Percentiles rank a stretch among this genome's conserved stretches.
These are phyloP conservation scores for Wickerhamomyces sydowiorum DNA, from an alignment of 805 yeast genomes.

Conservation along the genomic window DNA sequence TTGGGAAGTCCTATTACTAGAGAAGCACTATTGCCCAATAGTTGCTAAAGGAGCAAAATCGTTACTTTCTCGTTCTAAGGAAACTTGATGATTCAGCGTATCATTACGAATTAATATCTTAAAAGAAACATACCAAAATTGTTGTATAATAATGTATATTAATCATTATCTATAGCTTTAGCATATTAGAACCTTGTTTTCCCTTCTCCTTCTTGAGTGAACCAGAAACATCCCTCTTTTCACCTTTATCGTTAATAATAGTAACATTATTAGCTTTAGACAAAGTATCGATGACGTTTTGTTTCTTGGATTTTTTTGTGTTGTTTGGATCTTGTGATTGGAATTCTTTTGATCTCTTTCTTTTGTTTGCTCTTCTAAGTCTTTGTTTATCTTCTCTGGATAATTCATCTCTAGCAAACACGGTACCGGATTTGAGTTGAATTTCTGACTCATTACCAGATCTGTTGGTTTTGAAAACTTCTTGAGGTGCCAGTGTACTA, in stretches of 20 bases:
- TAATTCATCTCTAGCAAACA: slow-evolving; percentile 76
- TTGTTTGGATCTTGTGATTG: slow-evolving; percentile 29
- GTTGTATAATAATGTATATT: background rate
- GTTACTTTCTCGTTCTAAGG: slow-evolving; percentile 20
- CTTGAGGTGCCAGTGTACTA: slow-evolving; percentile 89
- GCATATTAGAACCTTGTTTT: slow-evolving; percentile 16
- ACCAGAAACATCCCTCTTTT: slow-evolving; percentile 68
- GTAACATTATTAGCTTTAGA: slow-evolving; percentile 71
- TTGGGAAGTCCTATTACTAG: slow-evolving; percentile 81
- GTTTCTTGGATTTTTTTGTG: slow-evolving; percentile 47
- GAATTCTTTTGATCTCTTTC: slow-evolving; percentile 60
- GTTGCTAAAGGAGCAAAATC: slow-evolving; percentile 62
- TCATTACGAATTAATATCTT: background rate
- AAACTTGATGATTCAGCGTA: background rate
- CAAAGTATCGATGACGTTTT: slow-evolving; percentile 64
- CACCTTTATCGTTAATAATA: slow-evolving; percentile 71
- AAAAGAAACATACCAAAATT: background rate
- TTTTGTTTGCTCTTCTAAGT: slow-evolving; percentile 79
- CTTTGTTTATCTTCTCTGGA: slow-evolving; percentile 82
- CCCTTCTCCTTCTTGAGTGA: slow-evolving; percentile 42
- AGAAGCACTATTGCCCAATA: slow-evolving; percentile 77
- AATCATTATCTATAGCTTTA: slow-evolving; percentile 11
- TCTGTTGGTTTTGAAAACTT: slow-evolving; percentile 56
- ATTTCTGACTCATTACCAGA: slow-evolving; percentile 54
- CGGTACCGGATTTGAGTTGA: slow-evolving; percentile 67